These are phyloP conservation scores for Globisporangium yorkense DNA, from an alignment of 352 stramenopile genomes.

Conservation along the genomic window DNA sequence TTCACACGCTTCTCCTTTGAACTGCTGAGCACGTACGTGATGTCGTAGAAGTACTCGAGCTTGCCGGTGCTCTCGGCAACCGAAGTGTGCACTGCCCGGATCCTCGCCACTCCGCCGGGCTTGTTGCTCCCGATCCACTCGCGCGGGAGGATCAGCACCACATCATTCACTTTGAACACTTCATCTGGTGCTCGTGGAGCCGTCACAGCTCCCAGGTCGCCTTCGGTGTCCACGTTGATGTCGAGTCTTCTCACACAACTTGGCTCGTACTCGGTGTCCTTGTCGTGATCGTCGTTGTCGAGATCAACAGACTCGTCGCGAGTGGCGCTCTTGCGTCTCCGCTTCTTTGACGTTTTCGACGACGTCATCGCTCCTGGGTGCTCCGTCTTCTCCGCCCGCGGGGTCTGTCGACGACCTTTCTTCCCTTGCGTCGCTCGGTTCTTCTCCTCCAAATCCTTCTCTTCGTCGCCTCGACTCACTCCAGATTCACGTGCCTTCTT, in stretches of 20 bases:
- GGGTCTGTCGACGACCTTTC: conserved; percentile 26
- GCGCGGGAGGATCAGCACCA: conserved; percentile 46
- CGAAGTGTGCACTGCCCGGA: conserved; percentile 39
- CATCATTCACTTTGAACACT: conserved; percentile 46
- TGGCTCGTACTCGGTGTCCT: conserved; percentile 8
- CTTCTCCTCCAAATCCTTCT: conserved; percentile 8
- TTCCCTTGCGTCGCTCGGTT: conserved; percentile 9
- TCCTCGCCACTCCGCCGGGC: conserved; percentile 52
- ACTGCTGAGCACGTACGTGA: conserved; percentile 52
- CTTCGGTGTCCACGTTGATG: conserved; percentile 43
- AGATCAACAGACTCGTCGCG: conserved; percentile 8
- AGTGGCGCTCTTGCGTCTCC: conserved; percentile 32
- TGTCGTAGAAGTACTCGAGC: conserved; percentile 44
- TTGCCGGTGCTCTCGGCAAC: conserved; percentile 9
- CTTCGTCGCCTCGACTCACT: background rate
- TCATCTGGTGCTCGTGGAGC: conserved; percentile 13
- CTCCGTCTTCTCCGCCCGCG: conserved; percentile 13
- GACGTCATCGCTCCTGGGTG: conserved; percentile 24
- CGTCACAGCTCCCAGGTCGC: conserved; percentile 10
- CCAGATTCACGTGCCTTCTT: conserved; percentile 19
- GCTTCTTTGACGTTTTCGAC: conserved; percentile 40
- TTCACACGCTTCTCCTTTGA: conserved; percentile 57
- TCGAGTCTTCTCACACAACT: conserved; percentile 36
- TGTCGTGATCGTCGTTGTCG: conserved; percentile 18
- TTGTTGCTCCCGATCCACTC: conserved; percentile 66